A percentile compares a stretch with the other conserved stretches of the same genome.
These are phyloP conservation scores for Amanita molliuscula DNA, from an alignment of 768 basidiomycete species.

Conservation along the genomic window DNA sequence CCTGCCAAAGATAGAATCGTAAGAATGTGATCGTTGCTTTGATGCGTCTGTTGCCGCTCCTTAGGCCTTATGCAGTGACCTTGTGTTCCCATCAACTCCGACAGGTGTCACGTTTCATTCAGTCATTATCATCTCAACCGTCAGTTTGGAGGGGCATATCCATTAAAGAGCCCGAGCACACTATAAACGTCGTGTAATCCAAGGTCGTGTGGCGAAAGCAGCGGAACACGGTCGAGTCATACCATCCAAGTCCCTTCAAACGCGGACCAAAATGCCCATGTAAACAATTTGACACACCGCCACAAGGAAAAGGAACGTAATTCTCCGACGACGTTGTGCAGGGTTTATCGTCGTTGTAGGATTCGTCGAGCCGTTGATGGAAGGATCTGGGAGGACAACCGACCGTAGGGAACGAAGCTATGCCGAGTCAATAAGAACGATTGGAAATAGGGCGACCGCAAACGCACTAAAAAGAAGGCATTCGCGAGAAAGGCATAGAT, in stretches of 20 bases:
- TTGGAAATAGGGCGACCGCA: background rate
- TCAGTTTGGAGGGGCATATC: too few species aligned
- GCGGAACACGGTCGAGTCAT: too few species aligned
- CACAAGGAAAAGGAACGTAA: conserved; percentile 83
- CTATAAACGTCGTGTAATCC: background rate
- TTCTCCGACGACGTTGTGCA: conserved; percentile 71
- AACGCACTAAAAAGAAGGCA: conserved; percentile 83
- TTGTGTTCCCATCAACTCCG: too few species aligned
- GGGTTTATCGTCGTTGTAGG: conserved; percentile 53
- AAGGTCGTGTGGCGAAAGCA: background rate
- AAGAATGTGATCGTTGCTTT: background rate
- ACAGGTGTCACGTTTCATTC: too few species aligned
- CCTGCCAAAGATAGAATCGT: background rate
- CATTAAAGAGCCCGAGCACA: too few species aligned
- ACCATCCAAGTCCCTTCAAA: conserved; percentile 14
- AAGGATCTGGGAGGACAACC: conserved; percentile 79
- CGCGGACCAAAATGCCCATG: conserved; percentile 74
- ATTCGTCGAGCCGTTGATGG: conserved; percentile 20
- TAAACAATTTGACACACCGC: conserved; percentile 76
- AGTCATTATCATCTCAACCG: too few species aligned
- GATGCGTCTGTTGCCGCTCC: background rate
- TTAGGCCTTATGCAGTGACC: too few species aligned
- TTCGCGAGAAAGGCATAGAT: conserved; percentile 83
- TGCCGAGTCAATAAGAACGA: background rate
- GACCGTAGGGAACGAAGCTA: conserved; percentile 91